Evolutionary conservation across 495 filamentous ascomycete species (phyloP).

Genomic region (Parathielavia appendiculata): DNA sequence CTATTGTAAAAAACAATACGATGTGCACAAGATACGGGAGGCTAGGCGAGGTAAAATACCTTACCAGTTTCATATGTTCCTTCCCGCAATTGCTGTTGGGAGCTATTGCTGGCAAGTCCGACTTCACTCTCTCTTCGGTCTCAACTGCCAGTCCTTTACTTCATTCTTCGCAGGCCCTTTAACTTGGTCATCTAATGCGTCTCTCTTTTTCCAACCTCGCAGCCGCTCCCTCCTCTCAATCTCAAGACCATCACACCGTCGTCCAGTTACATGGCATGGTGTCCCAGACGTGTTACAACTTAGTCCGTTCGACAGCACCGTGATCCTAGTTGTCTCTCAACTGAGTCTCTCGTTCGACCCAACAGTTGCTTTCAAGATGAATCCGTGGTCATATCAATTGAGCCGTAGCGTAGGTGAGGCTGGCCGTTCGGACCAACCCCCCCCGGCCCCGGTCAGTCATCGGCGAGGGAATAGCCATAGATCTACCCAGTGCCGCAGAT

Average conservation of each 20-base stretch:
- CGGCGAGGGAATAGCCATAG: not conserved
- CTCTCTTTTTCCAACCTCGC: not conserved
- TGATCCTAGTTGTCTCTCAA: not conserved
- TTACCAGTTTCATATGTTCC: not conserved
- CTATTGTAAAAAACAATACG: no score
- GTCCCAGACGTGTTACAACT: not conserved
- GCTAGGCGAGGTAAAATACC: not conserved
- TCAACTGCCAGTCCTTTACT: no score
- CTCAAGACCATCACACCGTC: conserved; percentile 1
- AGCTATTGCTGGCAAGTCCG: no score
- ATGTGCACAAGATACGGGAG: no score
- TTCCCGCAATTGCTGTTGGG: not conserved
- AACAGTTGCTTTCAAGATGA: not conserved
- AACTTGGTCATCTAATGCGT: no score
- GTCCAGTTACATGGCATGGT: conserved; percentile 5
- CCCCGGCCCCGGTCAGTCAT: not conserved
- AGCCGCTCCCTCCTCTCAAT: not conserved
- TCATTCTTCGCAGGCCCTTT: no score
- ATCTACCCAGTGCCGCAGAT: not conserved
- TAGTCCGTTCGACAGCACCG: not conserved
- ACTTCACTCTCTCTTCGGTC: no score
- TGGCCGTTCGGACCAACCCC: not conserved
- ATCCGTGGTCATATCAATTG: not conserved
- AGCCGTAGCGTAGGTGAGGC: conserved; percentile 4
- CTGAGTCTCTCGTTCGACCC: not conserved